Evolutionary conservation across 208 protist genomes (phyloP).

Genomic region (Crithidia mellificae): DNA sequence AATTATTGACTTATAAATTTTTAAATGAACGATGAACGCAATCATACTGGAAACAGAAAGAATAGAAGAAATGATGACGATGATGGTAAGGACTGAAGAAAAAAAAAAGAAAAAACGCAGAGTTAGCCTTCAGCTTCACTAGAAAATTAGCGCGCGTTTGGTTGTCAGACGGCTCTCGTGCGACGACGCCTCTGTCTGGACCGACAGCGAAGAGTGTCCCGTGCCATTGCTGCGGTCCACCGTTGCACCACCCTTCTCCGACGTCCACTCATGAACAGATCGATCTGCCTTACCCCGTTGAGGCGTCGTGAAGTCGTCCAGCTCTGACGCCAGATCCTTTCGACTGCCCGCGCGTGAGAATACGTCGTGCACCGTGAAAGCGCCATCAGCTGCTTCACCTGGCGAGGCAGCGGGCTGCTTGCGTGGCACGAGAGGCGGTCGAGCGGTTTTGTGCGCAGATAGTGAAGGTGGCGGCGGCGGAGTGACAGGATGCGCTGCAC

Average conservation of each 20-base stretch:
- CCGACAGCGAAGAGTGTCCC: background rate
- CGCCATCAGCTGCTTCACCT: background rate
- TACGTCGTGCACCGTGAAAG: conserved; percentile 8
- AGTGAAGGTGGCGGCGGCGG: background rate
- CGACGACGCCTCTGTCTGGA: conserved; percentile 1
- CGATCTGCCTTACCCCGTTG: background rate
- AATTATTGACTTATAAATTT: too few species aligned
- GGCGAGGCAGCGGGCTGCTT: background rate
- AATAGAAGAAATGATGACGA: too few species aligned
- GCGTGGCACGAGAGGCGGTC: conserved; percentile 5
- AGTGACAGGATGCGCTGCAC: background rate
- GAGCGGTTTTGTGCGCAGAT: background rate
- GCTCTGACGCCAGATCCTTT: background rate
- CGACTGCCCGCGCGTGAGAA: background rate
- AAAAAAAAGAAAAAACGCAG: too few species aligned
- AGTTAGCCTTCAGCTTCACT: background rate
- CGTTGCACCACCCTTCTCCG: conserved; percentile 9
- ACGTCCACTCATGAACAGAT: conserved; percentile 8
- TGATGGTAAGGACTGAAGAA: too few species aligned
- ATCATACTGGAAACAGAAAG: too few species aligned
- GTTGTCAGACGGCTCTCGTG: conserved; percentile 1
- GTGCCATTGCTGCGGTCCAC: conserved; percentile 5
- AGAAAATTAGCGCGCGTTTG: conserved; percentile 12
- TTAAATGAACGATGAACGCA: too few species aligned
- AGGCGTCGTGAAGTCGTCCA: conserved; percentile 11